Evolutionary conservation across 2,329 filamentous ascomycete genomes (phyloP), one percentile per base, ranked within the genome.

Genomic region (Intubia oerlemansii): DNA sequence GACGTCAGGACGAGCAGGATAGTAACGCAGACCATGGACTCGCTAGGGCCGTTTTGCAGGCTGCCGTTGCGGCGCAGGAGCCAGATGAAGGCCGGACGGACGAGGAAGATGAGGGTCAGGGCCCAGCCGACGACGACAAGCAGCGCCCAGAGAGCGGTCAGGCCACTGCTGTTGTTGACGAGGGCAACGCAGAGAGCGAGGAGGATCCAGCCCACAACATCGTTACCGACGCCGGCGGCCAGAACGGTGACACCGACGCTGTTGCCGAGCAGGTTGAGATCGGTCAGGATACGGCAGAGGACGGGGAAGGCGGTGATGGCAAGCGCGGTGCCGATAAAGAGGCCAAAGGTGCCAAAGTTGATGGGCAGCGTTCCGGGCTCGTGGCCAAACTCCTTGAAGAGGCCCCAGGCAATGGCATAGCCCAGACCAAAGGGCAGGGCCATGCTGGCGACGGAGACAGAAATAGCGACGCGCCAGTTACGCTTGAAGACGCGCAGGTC

Each of bases 301-400:
- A 95, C 85, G 0, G 85, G 85, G 41, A 95, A 74, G 7, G 68
- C 81, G 1, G 85, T 93, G 40, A 95, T 95, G 17, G 82, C 78
- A 50, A 93, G 73, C 1, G 85, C 85, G 30, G 91, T 84, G 48
- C 84, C 85, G 38, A 93, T 78, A 45, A 95, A 95, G 17, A 64
- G 50, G 35, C 57, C 57, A 27, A 81, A 67, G 9, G 59, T 52
- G 27, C 56, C 57, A 34, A 67, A 67, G 13, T 47, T 42, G 33
- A 65, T 56, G 20, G 49, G 43, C 11, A 49, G 38, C 14, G 51
- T 41, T 23, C 48, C 47, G 4, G 42, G 37, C 19, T 61, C 55
- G 9, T 43, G 21, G 14, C 56, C 56, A 41, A 90, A 91, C 32
- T 82, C 50, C 33, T 82, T 51, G 42, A 81, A 90, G 10, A 92